phyloP scores from a whole-genome alignment of 495 filamentous ascomycete genomes.

The Beverwykella pulmonaria region DNA sequence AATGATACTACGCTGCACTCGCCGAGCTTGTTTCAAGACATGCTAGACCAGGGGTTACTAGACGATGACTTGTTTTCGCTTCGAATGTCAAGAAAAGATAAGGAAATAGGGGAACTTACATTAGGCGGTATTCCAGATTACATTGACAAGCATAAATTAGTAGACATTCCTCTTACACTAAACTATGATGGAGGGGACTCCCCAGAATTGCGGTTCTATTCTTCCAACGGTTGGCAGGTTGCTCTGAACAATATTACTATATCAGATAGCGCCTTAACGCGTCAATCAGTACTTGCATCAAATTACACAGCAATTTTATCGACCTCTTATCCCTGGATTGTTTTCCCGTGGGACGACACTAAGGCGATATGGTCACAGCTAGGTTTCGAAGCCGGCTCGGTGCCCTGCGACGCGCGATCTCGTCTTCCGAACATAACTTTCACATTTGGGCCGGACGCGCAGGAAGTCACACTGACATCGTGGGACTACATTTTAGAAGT shows the following conservation, averaged over 20 bases:
- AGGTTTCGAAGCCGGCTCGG: not conserved
- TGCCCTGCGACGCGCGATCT: conserved; percentile 2
- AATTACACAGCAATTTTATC: conserved; percentile 11
- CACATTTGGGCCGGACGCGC: conserved; percentile 5
- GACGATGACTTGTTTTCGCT: conserved; percentile 14
- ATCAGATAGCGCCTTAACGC: not conserved
- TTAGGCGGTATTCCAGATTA: conserved; percentile 13
- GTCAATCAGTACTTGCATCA: not conserved
- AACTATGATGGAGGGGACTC: conserved; percentile 4
- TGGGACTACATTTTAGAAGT: conserved; percentile 18
- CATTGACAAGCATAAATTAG: not conserved
- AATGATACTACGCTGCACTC: conserved; percentile 7
- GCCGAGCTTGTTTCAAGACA: conserved; percentile 17
- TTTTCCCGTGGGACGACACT: conserved; percentile 2
- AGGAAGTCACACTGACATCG: conserved; percentile 5
- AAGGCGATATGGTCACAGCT: not conserved
- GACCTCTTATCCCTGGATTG: conserved; percentile 4
- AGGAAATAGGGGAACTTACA: conserved; percentile 12
- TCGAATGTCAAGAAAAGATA: conserved; percentile 1
- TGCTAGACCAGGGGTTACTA: conserved; percentile 16
- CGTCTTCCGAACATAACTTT: conserved; percentile 12
- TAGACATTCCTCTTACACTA: conserved; percentile 18
- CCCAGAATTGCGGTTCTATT: not conserved
- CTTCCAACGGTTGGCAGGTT: conserved; percentile 13
- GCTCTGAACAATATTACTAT: conserved; percentile 9